Base-by-base conservation (phyloP, 2,329 filamentous ascomycete species). In the Pseudogymnoascus sp. region DNA sequence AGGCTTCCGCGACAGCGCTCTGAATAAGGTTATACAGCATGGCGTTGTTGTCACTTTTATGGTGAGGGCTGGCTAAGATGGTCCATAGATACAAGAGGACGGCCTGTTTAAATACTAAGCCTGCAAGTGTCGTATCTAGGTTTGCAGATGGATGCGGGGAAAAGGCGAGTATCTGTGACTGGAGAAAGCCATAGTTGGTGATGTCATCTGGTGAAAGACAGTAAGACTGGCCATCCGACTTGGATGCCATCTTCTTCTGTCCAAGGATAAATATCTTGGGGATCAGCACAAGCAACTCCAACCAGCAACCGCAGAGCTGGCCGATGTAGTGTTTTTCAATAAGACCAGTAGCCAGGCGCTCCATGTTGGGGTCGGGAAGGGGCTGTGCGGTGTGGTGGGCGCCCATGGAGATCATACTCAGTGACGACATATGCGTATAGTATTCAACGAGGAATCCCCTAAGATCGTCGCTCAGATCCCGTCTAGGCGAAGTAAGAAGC, bases 371-470 rank as follows among this genome's bases (percentile, higher is more conserved):
- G 45, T 70, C 74, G 11, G 76, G 67, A 3, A 75, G 68, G 0
- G 71, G 66, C n/a, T 74, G 70, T 0, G 68, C 68, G 14, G 65
- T 68, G 35, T 72, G 67, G n/a, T 70, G 67, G 0, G 71, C 67
- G 52, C 76, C 64, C 33, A 78, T 75, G 0, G 79, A 79, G 49
- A 81, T 78, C 74, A 80, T 79, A 67, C 78, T 80, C 5, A 77
- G 74, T 3, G 76, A 74, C 3, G 77, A 75, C 52, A 78, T 79
- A 68, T 81, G 79, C 63, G 78, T 75, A 64, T 79, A 80, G 40
- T 80, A 80, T 67, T 81, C 79, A 52, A 80, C 74, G 2, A 81
- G 73, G 59, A 80, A 80, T 28, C 78, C 75, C 28, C 75, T 74
- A 2, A 81, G 65, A 8, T 77, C 73, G 11, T 73, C 71, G 1